These are phyloP conservation scores for Jaltomata sinuosa DNA, from an alignment of 257 asterid genomes.

Conservation along the genomic window DNA sequence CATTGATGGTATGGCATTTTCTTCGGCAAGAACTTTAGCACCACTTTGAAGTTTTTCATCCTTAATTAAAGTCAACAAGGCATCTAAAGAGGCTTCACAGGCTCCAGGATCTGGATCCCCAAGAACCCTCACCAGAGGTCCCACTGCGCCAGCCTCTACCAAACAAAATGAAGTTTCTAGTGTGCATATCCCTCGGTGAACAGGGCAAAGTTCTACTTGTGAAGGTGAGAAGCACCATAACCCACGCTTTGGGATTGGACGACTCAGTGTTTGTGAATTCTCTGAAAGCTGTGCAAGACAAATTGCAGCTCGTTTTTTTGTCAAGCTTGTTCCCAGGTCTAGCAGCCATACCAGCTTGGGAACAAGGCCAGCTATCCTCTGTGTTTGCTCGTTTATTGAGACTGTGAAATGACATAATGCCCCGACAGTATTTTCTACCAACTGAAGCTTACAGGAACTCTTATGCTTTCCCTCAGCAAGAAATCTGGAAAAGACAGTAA, in stretches of 20 bases:
- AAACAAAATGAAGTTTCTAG: constrained; percentile 47
- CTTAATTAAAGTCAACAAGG: constrained; percentile 48
- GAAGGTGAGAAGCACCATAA: constrained; percentile 49
- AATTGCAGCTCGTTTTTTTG: constrained; percentile 30
- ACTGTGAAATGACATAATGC: constrained; percentile 46
- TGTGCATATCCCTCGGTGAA: constrained; percentile 45
- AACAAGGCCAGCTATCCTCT: constrained; percentile 38
- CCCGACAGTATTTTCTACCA: constrained; percentile 44
- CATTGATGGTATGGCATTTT: constrained; percentile 34
- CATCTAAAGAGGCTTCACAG: constrained; percentile 56
- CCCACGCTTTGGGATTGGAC: constrained; percentile 28
- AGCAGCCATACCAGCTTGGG: constrained; percentile 37
- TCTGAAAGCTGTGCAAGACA: constrained; percentile 47
- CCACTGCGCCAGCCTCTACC: constrained; percentile 42
- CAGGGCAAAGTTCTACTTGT: constrained; percentile 37
- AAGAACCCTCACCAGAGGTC: constrained; percentile 37
- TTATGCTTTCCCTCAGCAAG: constrained; percentile 16
- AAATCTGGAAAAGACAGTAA: constrained; percentile 15
- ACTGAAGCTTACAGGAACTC: constrained; percentile 12
- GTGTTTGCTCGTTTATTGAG: constrained; percentile 19
- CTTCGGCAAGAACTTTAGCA: constrained; percentile 43
- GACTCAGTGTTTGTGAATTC: constrained; percentile 29
- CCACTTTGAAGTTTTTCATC: constrained; percentile 41
- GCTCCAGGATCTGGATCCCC: constrained; percentile 30
- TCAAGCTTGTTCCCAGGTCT: constrained; percentile 31